A percentile compares a stretch with the other conserved stretches of the same genome.
These are phyloP conservation scores for Conoideocrella luteorostrata DNA, from an alignment of 2,329 filamentous ascomycete species.

Conservation along the genomic window DNA sequence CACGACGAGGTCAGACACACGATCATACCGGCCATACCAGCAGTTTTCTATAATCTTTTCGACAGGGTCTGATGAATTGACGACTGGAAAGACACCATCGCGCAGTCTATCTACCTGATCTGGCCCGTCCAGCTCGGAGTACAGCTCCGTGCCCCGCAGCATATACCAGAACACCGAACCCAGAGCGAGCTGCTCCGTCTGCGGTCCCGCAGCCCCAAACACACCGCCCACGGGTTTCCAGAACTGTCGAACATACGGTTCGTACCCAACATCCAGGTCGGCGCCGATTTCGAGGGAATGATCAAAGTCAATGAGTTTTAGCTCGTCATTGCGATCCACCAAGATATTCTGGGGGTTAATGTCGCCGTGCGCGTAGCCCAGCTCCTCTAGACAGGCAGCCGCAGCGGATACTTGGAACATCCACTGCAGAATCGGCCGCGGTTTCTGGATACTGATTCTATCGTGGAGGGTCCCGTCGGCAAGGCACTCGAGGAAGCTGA, in stretches of 20 bases:
- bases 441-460: constrained; percentile 8
- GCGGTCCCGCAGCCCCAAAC: constrained; percentile 11
- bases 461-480: constrained; percentile 12
- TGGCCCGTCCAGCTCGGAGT: constrained; percentile 11
- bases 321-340: constrained; percentile 11
- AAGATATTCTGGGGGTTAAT: constrained; percentile 17
- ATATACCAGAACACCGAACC: constrained; percentile 17
- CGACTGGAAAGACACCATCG: constrained; percentile 9
- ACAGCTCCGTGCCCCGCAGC: constrained; percentile 11
- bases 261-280: constrained; percentile 13
- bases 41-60: constrained; percentile 14
- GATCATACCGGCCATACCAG: constrained; percentile 9
- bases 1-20: constrained; percentile 11
- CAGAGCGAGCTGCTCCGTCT: constrained; percentile 15
- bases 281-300: constrained; percentile 8
- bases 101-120: constrained; percentile 11
- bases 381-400: constrained; percentile 10
- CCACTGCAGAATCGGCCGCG: constrained; percentile 10
- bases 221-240: constrained; percentile 5
- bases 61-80: constrained; percentile 8
- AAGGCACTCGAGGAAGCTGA: constrained; percentile 13
- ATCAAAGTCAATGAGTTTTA: constrained; percentile 16
- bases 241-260: constrained; percentile 15
- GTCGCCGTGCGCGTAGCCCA: constrained; percentile 14
- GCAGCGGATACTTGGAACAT: constrained; percentile 12